Evolutionary conservation across 2,329 filamentous ascomycete species (phyloP).

Genomic region (Parafenestella ontariensis): DNA sequence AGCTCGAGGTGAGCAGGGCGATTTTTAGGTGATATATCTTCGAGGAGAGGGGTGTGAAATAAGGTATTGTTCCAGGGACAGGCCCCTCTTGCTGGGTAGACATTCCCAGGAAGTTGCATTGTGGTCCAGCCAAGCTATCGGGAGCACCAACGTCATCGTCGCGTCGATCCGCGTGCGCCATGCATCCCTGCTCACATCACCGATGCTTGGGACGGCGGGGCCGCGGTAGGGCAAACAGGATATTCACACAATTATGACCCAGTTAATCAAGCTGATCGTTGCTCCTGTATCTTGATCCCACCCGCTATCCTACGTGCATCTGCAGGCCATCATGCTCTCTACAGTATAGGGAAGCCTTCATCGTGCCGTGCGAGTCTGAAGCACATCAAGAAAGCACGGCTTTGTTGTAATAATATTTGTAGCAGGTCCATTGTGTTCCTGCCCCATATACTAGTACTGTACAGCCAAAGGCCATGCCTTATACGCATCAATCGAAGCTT

Average conservation of each 20-base stretch:
- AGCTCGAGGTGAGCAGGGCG: conserved; percentile 26
- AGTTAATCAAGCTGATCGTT: not conserved
- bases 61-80: conserved; percentile 27
- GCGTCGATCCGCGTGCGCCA: conserved; percentile 20
- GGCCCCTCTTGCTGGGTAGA: conserved; percentile 18
- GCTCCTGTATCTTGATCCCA: not conserved
- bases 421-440: too few species aligned
- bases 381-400: too few species aligned
- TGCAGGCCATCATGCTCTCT: too few species aligned
- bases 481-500: too few species aligned
- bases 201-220: not conserved
- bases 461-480: too few species aligned
- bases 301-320: too few species aligned
- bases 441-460: too few species aligned
- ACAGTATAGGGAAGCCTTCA: too few species aligned
- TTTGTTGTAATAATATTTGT: too few species aligned
- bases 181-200: conserved; percentile 34
- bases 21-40: conserved; percentile 27
- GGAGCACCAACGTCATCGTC: conserved; percentile 38
- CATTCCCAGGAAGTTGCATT: conserved; percentile 36
- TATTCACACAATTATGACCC: too few species aligned
- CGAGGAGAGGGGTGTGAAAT: conserved; percentile 23
- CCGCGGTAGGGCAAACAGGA: not conserved
- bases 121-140: conserved; percentile 32
- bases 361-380: too few species aligned